Evolutionary conservation across 225 moss, liverwort and hornwort genomes (phyloP).

Genomic region (Lunularia cruciata): DNA sequence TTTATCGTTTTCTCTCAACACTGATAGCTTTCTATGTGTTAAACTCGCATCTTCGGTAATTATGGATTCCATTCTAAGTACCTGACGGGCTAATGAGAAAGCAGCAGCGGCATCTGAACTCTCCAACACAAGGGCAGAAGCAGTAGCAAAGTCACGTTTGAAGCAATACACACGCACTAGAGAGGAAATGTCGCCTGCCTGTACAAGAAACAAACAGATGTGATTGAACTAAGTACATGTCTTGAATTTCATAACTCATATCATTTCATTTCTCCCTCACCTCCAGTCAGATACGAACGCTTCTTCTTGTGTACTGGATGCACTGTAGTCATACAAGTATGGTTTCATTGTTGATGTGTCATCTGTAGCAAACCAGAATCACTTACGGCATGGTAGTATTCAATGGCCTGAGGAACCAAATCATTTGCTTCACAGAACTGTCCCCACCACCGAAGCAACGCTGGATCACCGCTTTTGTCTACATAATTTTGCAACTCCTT

Average conservation of each 20-base stretch:
- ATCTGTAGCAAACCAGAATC: neutral
- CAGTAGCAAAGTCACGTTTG: conserved; percentile 67
- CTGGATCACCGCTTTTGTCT: conserved; percentile 76
- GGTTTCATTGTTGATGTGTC: neutral
- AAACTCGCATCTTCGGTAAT: too few species aligned
- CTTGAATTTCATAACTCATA: too few species aligned
- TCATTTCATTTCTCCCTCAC: neutral
- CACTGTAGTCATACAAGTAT: too few species aligned
- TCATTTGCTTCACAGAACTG: conserved; percentile 95
- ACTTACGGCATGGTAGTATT: conserved; percentile 77
- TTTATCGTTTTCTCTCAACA: too few species aligned
- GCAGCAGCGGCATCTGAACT: conserved; percentile 71
- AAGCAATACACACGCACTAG: conserved; percentile 81
- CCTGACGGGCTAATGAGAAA: conserved; percentile 88
- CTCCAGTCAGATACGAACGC: neutral
- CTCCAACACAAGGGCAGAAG: conserved; percentile 58
- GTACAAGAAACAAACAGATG: conserved; percentile 1
- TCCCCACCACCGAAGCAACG: conserved; percentile 90
- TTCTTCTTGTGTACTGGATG: neutral
- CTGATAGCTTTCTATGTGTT: too few species aligned
- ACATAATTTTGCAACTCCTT: conserved; percentile 89
- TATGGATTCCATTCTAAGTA: conserved; percentile 7
- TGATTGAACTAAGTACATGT: neutral
- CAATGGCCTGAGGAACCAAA: conserved; percentile 72
- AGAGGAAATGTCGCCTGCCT: conserved; percentile 86